Base-by-base conservation (phyloP, 306 rosid species). In the Quercus parvula region DNA sequence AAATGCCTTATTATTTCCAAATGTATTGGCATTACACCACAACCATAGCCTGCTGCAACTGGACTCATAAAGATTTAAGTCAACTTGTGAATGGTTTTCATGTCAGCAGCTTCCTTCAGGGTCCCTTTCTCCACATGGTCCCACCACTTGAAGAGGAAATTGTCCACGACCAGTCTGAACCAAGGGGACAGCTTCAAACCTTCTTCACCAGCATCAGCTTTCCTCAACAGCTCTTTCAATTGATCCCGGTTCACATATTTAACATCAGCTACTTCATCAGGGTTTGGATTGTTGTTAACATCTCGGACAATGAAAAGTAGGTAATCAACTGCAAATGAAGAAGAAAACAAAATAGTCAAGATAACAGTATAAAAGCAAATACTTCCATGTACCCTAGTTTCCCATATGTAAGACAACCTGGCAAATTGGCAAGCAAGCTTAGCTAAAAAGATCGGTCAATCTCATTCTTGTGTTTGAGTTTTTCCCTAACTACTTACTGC, bases 121-220 rank as follows among this genome's bases (percentile, higher is more conserved):
- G 93, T 83, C 59, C 92, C 91, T 75, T 73, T 87, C 91, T 96
- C 92, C 51, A 93, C 85, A 81, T 96, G 94, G 24, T 93, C 98
- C 99, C 99, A 96, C 99, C 99, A 96, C 78, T 90, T 93, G 92
- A 88, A 93, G 79, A 96, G 80, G 91, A 96, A 96, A 77, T 93
- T 96, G 89, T 96, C 98, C 84, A 93, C 99, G 15, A 96, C 93
- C 11, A 96, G 92, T 54, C 99, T 89, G 93, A 96, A 96, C 99
- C 99, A 96, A 1, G 99, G 99, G 41, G 98, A 93, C 41, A 96
- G 93, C 92, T 91, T 96, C 93, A 96, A 61, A 59, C 99, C 99
- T 59, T 75, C 97, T 85, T 93, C 98, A 13, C 97, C 99, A 3
- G 96, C 96, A 46, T 96, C 98, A 19, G 88, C 93, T 86, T 93